Conservation (phyloP, 495 filamentous ascomycete species). For the Xylaria scruposa region DNA sequence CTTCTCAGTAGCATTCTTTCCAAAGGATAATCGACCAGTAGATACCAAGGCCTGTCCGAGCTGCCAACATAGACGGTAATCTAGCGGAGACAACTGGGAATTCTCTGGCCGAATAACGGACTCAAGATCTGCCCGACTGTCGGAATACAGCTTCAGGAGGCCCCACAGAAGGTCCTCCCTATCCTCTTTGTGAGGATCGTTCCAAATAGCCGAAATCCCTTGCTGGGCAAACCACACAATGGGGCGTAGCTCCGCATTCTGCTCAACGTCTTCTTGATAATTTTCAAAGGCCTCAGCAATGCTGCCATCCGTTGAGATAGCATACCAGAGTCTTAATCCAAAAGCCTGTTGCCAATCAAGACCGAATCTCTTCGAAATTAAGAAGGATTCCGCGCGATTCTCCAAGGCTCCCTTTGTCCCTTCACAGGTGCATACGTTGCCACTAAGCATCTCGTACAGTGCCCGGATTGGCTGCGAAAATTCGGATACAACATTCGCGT, state of each 20-base stretch:
- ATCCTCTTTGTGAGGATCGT: conserved; percentile 55
- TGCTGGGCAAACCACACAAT: conserved; percentile 65
- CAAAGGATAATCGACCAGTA: conserved; percentile 50
- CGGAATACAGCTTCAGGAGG: conserved; percentile 78
- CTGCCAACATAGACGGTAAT: conserved; percentile 82
- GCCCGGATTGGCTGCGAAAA: conserved; percentile 85
- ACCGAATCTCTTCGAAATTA: conserved; percentile 78
- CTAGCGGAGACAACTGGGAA: conserved; percentile 69
- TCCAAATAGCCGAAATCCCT: conserved; percentile 51
- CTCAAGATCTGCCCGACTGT: conserved; percentile 56
- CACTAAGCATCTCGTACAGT: conserved; percentile 86
- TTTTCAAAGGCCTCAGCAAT: conserved; percentile 72
- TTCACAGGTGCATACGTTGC: conserved; percentile 80
- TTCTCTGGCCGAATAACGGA: conserved; percentile 62
- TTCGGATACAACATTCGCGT: conserved; percentile 80
- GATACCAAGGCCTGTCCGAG: conserved; percentile 65
- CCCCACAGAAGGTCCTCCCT: conserved; percentile 85
- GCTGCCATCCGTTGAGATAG: conserved; percentile 67
- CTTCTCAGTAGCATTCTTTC: conserved; percentile 54
- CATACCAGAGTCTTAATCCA: conserved; percentile 88
- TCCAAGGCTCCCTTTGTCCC: conserved; percentile 76
- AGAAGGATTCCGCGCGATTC: conserved; percentile 76
- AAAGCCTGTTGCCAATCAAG: conserved; percentile 94
- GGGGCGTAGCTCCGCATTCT: conserved; percentile 66
- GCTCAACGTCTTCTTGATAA: conserved; percentile 71